A percentile compares a stretch with the other conserved stretches of the same genome.
These are phyloP conservation scores for Kockiozyma suomiensis DNA, from an alignment of 805 yeast species.

Conservation along the genomic window DNA sequence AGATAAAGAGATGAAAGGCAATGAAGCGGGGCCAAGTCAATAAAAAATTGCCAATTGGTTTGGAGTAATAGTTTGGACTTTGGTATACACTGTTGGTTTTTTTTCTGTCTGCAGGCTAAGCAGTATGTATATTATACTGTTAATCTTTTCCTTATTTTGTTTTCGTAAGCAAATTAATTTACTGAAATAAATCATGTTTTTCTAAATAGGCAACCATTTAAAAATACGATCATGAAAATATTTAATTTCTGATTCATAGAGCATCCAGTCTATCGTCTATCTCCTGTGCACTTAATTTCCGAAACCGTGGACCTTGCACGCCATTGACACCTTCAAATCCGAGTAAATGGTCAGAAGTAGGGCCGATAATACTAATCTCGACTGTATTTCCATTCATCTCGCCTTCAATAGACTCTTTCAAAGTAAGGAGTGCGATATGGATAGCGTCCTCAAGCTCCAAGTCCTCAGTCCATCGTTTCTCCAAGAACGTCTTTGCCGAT, in stretches of 20 bases:
- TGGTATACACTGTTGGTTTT: no score
- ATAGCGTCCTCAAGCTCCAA: constrained; percentile 97
- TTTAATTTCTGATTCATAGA: no score
- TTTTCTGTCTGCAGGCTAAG: no score
- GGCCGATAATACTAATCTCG: constrained; percentile 86
- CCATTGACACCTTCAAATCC: constrained; percentile 82
- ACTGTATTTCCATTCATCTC: constrained; percentile 96
- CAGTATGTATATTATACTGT: no score
- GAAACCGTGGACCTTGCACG: constrained; percentile 86
- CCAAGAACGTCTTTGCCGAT: constrained; percentile 96
- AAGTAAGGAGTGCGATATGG: constrained; percentile 89
- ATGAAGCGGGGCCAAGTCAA: background rate
- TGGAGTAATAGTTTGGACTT: background rate
- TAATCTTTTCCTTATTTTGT: no score
- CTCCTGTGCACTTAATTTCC: constrained; percentile 82
- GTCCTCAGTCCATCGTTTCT: constrained; percentile 97
- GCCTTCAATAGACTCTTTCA: constrained; percentile 96
- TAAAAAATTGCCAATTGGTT: background rate
- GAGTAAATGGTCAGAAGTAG: constrained; percentile 74
- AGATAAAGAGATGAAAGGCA: background rate
- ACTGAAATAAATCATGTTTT: no score
- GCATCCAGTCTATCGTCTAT: constrained; percentile 95
- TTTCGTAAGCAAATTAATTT: no score
- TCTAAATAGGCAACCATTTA: no score
- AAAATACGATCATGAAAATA: no score